Evolutionary conservation across 2,329 filamentous ascomycete genomes (phyloP).

Genomic region (Rhinocladiella mackenziei): DNA sequence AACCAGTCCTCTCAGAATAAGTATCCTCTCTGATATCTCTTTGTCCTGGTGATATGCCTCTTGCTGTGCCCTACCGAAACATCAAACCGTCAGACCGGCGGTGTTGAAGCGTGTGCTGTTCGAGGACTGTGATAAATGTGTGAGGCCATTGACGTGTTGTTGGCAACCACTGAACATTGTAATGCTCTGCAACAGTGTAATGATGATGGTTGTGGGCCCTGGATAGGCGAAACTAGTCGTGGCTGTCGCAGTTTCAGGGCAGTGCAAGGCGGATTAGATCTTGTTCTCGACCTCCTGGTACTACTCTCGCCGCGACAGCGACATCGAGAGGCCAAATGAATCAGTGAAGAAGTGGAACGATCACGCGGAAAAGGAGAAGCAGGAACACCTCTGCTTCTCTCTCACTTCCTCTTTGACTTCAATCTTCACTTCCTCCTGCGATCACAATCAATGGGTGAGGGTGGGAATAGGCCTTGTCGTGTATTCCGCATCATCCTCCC

Average conservation of each 20-base stretch:
- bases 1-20: conserved; percentile 2
- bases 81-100: conserved; percentile 3
- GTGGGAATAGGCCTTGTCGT: conserved; percentile 3
- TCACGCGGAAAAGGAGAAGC: conserved; percentile 2
- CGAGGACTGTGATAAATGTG: conserved; percentile 10
- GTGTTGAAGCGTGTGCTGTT: conserved; percentile 7
- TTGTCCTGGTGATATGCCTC: conserved; percentile 1
- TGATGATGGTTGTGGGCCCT: conserved; percentile 17
- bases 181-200: conserved; percentile 14
- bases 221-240: conserved; percentile 5
- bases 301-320: background rate
- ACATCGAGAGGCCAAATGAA: background rate
- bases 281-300: background rate
- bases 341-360: conserved; percentile 1
- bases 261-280: background rate
- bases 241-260: conserved; percentile 1
- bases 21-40: conserved; percentile 5
- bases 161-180: conserved; percentile 20
- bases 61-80: conserved; percentile 9
- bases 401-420: background rate
- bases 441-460: conserved; percentile 16
- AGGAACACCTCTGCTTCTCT: background rate
- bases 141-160: conserved; percentile 1
- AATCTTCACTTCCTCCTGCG: conserved; percentile 4
- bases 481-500: conserved; percentile 15